Evolutionary conservation across 371 early-diverging fungal species (phyloP).

Genomic region (Fennellomyces sp.): DNA sequence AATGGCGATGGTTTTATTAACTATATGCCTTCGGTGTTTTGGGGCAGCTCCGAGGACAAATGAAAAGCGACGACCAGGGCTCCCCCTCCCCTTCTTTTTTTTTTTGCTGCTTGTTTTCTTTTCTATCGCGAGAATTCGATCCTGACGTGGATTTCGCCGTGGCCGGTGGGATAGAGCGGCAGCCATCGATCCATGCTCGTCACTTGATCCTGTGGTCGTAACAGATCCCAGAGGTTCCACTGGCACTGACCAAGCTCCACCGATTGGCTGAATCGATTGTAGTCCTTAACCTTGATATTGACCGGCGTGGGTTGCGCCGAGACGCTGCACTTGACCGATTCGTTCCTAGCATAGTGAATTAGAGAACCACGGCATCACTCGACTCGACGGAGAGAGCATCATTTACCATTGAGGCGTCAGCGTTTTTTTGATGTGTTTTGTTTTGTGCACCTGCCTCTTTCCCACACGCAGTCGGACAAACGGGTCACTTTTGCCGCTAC

Average conservation of each 20-base stretch:
- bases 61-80: not conserved
- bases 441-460: constrained; percentile 68
- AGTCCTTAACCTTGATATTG: constrained; percentile 67
- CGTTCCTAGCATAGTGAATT: constrained; percentile 30
- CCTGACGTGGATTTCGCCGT: constrained; percentile 42
- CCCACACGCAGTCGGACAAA: constrained; percentile 58
- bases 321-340: constrained; percentile 28
- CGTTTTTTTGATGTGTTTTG: constrained; percentile 77
- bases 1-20: not conserved
- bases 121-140: constrained; percentile 22
- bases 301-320: constrained; percentile 49
- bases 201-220: constrained; percentile 30
- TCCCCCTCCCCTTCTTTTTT: not conserved
- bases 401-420: constrained; percentile 70
- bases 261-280: constrained; percentile 66
- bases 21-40: not conserved
- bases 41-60: not conserved
- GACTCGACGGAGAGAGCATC: too few species aligned
- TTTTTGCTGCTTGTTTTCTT: constrained; percentile 1
- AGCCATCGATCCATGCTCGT: constrained; percentile 39
- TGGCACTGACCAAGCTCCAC: constrained; percentile 65
- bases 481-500: constrained; percentile 62
- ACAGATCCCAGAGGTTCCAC: constrained; percentile 60
- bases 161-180: constrained; percentile 39
- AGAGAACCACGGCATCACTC: not conserved